A percentile compares a stretch with the other conserved stretches of the same genome.
These are phyloP conservation scores for Yarrowia galli DNA, from an alignment of 1,139 yeast species.

Conservation along the genomic window DNA sequence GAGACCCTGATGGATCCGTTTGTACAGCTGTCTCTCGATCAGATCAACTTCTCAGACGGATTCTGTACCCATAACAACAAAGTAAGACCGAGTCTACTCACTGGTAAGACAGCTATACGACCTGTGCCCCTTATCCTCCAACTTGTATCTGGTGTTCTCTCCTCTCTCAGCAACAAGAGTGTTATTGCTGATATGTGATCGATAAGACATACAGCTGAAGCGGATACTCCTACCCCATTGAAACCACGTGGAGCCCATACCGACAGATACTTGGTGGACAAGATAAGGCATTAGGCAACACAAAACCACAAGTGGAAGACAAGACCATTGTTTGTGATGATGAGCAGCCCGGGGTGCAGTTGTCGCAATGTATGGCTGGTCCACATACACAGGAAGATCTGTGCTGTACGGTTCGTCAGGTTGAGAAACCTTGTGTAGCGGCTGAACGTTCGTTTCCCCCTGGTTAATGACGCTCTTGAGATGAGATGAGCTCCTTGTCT, in stretches of 20 bases:
- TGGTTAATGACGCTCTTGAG: neutral
- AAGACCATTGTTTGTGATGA: conserved; percentile 6
- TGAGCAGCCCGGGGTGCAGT: neutral
- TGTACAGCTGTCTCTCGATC: neutral
- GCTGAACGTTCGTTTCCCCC: too few relatives aligned
- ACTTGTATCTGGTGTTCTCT: neutral
- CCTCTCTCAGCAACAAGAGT: neutral
- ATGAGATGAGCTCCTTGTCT: neutral
- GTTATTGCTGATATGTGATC: neutral
- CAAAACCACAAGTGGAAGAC: neutral
- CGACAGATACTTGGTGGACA: neutral
- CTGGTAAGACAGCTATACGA: too few relatives aligned
- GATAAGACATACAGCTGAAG: neutral
- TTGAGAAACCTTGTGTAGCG: too few relatives aligned
- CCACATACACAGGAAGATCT: too few relatives aligned
- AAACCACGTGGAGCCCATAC: neutral
- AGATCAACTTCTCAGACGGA: neutral
- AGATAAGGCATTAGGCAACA: too few relatives aligned
- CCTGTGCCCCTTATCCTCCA: neutral
- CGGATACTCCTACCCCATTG: neutral
- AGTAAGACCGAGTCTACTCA: too few relatives aligned
- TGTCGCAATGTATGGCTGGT: too few relatives aligned
- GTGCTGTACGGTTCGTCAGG: too few relatives aligned
- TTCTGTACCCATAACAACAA: too few relatives aligned
- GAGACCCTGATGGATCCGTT: too few relatives aligned